Base-by-base conservation (phyloP, 352 stramenopile species). In the Globisporangium iwayamae region DNA sequence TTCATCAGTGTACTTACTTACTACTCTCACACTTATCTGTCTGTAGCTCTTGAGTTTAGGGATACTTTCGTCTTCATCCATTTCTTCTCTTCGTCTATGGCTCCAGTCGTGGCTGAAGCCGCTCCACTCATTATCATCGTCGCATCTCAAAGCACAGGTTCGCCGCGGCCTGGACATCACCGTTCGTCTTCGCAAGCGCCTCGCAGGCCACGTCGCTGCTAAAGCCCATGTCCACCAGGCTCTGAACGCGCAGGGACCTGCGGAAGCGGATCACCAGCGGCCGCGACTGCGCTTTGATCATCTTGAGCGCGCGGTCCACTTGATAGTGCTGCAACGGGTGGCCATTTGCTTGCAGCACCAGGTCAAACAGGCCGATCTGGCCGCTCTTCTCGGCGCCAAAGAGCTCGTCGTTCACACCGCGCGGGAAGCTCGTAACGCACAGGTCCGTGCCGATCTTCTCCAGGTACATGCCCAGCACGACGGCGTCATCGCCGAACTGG, bases 301-400 rank as follows among this genome's bases (percentile, higher is more conserved):
- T 90, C 68, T 94, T 92, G 39, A 94, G 69, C 2, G 83, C 85
- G 34, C 85, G 81, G 53, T 94, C 83, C 41, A 93, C 83, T 32
- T 87, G 75, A 64, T 94, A 94, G 56, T 94, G 85, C 62, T 91
- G 81, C 46, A 94, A 72, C 34, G 83, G 82, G 56, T 94, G 85
- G 39, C 85, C 85, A 34, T 94, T 94, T 32, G 85, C 85, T 58
- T 91, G 85, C 48, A 94, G 52, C 14, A 94, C 59, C 18, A 78
- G 69, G 66, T 94, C 85, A 47, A 90, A 91, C 9, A 91, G 65
- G 18, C 70, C 71, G 46, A 94, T 94, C 60, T 89, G 69, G 9
- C 83, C 81, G 51, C 79, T 87, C 63, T 81, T 87, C 69, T 94
- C 85, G 11, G 85, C 85, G n/a, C 82, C 82, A 56, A 94, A 91